Conservation (phyloP, 75 land plant species). For the Pinus albicaulis region DNA sequence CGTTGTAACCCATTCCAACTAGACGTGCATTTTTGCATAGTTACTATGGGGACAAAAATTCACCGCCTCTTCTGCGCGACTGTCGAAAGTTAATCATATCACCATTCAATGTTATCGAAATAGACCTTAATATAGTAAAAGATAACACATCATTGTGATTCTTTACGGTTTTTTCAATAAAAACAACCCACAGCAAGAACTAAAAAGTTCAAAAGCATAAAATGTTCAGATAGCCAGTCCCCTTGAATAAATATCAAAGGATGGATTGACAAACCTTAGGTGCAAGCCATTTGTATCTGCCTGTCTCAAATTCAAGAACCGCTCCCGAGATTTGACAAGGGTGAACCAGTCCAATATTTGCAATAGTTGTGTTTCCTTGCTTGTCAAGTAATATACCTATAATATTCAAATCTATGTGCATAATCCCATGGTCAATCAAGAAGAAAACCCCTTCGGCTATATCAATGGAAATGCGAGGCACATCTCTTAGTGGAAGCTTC, state of each 20-base stretch:
- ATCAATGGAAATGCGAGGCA: constrained; percentile 56
- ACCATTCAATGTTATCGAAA: neutral
- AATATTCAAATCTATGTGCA: constrained; percentile 62
- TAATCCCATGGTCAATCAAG: constrained; percentile 66
- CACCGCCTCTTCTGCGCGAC: too few species aligned
- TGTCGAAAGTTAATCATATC: neutral
- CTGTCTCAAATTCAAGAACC: constrained; percentile 62
- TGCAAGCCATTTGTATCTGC: constrained; percentile 76
- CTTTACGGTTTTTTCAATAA: neutral
- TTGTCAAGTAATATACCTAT: constrained; percentile 53
- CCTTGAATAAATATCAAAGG: neutral
- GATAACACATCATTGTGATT: neutral
- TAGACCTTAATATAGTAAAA: constrained; percentile 4
- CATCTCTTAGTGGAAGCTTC: constrained; percentile 42
- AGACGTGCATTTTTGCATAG: too few species aligned
- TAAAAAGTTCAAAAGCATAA: neutral
- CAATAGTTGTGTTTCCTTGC: constrained; percentile 65
- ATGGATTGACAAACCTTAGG: constrained; percentile 55
- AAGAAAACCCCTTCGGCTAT: constrained; percentile 67
- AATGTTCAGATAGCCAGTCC: neutral
- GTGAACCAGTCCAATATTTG: constrained; percentile 61
- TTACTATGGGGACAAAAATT: too few species aligned
- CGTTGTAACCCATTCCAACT: too few species aligned
- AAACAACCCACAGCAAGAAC: neutral
- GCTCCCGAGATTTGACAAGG: constrained; percentile 51